Percentiles rank a stretch among this genome's conserved stretches.
Evolutionary conservation across 208 protist species (phyloP).

Genomic region (Acanthamoeba lenticulata): DNA sequence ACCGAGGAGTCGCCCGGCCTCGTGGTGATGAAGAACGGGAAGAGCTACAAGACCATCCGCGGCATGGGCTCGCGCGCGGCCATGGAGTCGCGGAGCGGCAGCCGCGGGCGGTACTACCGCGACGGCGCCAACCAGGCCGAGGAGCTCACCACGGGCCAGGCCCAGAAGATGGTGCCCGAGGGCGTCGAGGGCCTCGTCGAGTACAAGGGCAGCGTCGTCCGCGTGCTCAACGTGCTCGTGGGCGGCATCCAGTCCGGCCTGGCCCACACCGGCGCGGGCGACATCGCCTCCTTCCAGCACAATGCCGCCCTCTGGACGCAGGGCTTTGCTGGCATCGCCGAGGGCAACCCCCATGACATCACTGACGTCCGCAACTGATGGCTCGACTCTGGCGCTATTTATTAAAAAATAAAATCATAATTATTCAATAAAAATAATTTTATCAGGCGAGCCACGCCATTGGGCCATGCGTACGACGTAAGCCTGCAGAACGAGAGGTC

Average conservation of each 20-base stretch:
- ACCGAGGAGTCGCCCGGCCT: conserved; percentile 77
- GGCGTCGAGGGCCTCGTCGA: conserved; percentile 76
- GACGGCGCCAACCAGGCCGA: conserved; percentile 69
- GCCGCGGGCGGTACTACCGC: conserved; percentile 57
- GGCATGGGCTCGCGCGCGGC: conserved; percentile 96
- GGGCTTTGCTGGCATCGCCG: conserved; percentile 6
- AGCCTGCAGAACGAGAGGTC: background rate
- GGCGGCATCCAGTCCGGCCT: conserved; percentile 77
- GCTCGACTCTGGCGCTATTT: too few species aligned
- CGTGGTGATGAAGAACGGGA: conserved; percentile 73
- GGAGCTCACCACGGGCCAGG: conserved; percentile 72
- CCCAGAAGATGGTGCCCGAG: conserved; percentile 74
- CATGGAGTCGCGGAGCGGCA: conserved; percentile 89
- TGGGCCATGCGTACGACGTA: background rate
- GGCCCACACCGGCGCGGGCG: conserved; percentile 38
- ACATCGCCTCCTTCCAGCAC: conserved; percentile 40
- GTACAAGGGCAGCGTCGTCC: conserved; percentile 74
- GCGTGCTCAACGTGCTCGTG: conserved; percentile 69
- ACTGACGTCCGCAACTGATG: conserved; percentile 18
- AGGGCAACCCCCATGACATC: conserved; percentile 57
- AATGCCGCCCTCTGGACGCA: conserved; percentile 25
- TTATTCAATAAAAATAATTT: background rate
- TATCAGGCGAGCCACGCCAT: background rate
- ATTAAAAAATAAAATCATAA: background rate
- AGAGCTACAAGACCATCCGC: conserved; percentile 94